A percentile compares a stretch with the other conserved stretches of the same genome.
phyloP scores from a whole-genome alignment of 495 filamentous ascomycete genomes.

The Amniculicola lignicola region DNA sequence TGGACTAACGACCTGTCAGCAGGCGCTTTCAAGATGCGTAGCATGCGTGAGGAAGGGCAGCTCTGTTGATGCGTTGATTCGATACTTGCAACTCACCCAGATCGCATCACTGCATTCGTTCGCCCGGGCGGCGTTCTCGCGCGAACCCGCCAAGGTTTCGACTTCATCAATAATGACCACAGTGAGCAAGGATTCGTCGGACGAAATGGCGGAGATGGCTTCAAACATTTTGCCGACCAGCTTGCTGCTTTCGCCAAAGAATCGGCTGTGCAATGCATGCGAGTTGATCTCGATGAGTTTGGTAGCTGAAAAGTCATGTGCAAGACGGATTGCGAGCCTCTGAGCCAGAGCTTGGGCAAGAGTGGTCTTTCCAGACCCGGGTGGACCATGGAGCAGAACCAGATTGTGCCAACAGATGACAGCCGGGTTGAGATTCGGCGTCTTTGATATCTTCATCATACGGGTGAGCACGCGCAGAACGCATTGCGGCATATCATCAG shows the following conservation, averaged over 20 bases:
- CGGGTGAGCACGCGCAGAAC: conserved; percentile 48
- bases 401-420: conserved; percentile 39
- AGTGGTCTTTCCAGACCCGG: conserved; percentile 55
- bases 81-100: conserved; percentile 37
- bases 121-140: conserved; percentile 43
- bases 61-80: too few species aligned
- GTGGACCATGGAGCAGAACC: conserved; percentile 55
- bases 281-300: conserved; percentile 54
- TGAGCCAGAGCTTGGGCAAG: conserved; percentile 51
- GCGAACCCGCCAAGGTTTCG: conserved; percentile 51
- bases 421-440: conserved; percentile 28
- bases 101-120: conserved; percentile 52
- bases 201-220: conserved; percentile 45
- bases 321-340: conserved; percentile 55
- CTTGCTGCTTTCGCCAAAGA: conserved; percentile 57
- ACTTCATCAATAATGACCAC: conserved; percentile 57
- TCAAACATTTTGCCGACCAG: conserved; percentile 51
- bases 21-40: too few species aligned
- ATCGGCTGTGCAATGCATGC: conserved; percentile 52
- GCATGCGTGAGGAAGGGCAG: too few species aligned
- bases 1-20: conserved; percentile 37
- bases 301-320: conserved; percentile 43
- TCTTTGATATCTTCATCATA: conserved; percentile 40
- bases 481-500: conserved; percentile 46
- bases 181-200: conserved; percentile 48